Percentiles rank a stretch among this genome's conserved stretches.
phyloP scores from a whole-genome alignment of 192 early-diverging fungal species.

The Pilaira anomala region DNA sequence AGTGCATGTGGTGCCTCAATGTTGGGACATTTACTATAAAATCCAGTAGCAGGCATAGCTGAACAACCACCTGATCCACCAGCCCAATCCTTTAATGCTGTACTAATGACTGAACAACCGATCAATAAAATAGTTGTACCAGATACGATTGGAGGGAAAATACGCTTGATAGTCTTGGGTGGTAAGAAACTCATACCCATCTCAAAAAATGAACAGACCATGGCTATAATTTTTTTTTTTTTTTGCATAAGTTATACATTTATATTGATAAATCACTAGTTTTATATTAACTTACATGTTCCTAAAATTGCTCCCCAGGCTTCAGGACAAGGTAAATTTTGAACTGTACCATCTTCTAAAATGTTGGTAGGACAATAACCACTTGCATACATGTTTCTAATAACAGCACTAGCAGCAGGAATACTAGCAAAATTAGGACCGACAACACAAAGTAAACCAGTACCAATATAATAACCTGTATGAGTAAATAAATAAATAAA shows the following conservation, averaged over 20 bases:
- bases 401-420: conserved; percentile 47
- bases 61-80: conserved; percentile 46
- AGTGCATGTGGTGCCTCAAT: conserved; percentile 46
- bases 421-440: conserved; percentile 52
- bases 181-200: conserved; percentile 48
- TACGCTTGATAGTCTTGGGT: conserved; percentile 40
- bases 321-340: conserved; percentile 44
- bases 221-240: conserved; percentile 10
- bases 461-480: conserved; percentile 43
- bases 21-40: conserved; percentile 47
- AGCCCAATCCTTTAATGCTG: conserved; percentile 51
- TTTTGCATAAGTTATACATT: too few species aligned
- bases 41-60: conserved; percentile 46
- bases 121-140: conserved; percentile 49
- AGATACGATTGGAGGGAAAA: conserved; percentile 52
- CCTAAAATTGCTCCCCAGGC: conserved; percentile 54
- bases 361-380: conserved; percentile 47
- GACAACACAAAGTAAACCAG: conserved; percentile 48
- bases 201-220: conserved; percentile 45
- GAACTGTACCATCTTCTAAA: conserved; percentile 42
- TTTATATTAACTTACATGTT: conserved; percentile 38
- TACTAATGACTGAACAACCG: conserved; percentile 48
- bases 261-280: background rate
- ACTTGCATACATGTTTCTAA: conserved; percentile 49
- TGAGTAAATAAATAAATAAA: background rate